A percentile compares a stretch with the other conserved stretches of the same genome.
Conservation (phyloP, 768 basidiomycete species). For the Lactarius hatsudake region DNA sequence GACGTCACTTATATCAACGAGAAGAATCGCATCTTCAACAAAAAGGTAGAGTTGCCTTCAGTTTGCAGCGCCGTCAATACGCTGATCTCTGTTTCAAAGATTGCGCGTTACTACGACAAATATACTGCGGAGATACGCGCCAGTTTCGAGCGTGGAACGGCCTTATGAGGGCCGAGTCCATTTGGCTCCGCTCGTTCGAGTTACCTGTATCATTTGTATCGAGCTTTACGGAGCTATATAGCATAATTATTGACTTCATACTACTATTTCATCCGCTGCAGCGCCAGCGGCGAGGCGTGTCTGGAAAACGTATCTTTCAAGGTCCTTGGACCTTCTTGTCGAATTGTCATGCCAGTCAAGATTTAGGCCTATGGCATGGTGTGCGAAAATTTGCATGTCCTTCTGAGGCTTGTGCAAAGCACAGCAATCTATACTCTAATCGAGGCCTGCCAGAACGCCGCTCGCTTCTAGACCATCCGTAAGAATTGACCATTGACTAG, state of each 20-base stretch:
- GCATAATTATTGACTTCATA: not conserved
- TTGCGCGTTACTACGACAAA: constrained; percentile 94
- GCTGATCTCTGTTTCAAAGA: constrained; percentile 49
- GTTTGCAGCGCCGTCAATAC: not conserved
- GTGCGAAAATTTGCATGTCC: not conserved
- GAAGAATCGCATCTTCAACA: constrained; percentile 96
- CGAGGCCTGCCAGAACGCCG: not conserved
- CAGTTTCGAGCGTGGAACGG: constrained; percentile 97
- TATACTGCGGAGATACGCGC: constrained; percentile 95
- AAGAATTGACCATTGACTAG: not conserved
- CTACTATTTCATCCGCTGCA: not conserved
- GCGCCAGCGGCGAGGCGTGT: not conserved
- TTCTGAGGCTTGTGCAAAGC: not conserved
- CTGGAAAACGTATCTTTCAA: not conserved
- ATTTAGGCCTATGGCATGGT: not conserved
- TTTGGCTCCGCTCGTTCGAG: not conserved
- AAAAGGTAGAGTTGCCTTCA: constrained; percentile 58
- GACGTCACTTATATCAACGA: constrained; percentile 99
- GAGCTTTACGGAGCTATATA: not conserved
- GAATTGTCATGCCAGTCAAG: not conserved
- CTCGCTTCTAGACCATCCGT: not conserved
- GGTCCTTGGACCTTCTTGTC: not conserved
- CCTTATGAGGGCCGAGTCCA: constrained; percentile 49
- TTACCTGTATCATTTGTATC: constrained; percentile 19
- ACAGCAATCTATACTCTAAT: not conserved